phyloP scores from a whole-genome alignment of 306 rosid genomes.

The Fagus crenata region DNA sequence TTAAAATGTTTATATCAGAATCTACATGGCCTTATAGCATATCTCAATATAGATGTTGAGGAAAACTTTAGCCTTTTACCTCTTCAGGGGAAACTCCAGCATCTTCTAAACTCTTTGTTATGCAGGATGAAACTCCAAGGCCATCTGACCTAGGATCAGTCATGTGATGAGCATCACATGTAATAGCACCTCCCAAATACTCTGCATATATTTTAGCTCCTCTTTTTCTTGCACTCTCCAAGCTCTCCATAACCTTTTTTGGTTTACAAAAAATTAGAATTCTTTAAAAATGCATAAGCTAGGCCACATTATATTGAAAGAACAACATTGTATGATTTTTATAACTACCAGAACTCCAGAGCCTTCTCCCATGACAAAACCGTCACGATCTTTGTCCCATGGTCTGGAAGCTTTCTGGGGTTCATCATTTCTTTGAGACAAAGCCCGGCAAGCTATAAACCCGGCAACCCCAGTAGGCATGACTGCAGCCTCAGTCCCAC shows the following conservation, averaged over 20 bases:
- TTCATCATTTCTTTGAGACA: conserved; percentile 63
- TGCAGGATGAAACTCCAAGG: conserved; percentile 71
- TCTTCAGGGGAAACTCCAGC: conserved; percentile 76
- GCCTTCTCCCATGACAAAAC: conserved; percentile 78
- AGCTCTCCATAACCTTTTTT: conserved; percentile 64
- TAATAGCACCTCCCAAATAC: conserved; percentile 70
- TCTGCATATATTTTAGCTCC: conserved; percentile 64
- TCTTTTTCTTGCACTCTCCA: conserved; percentile 66
- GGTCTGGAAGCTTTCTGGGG: conserved; percentile 75
- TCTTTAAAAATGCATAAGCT: not conserved
- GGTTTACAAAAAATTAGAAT: not conserved
- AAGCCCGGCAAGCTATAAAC: conserved; percentile 71
- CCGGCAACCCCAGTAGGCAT: conserved; percentile 59
- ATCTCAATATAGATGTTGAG: not conserved
- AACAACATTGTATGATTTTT: not conserved
- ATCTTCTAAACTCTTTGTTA: conserved; percentile 52
- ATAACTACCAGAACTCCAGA: conserved; percentile 61
- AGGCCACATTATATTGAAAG: not conserved
- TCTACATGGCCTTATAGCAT: not conserved
- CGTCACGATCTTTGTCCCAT: conserved; percentile 77
- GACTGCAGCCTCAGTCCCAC: conserved; percentile 66
- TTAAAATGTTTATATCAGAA: conserved; percentile 3
- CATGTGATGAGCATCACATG: conserved; percentile 80
- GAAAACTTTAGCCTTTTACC: conserved; percentile 33
- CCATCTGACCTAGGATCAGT: conserved; percentile 74